Percentiles rank a stretch among this genome's conserved stretches.
These are phyloP conservation scores for Saccharomycopsis oosterbeekiorum DNA, from an alignment of 805 yeast genomes.

Conservation along the genomic window DNA sequence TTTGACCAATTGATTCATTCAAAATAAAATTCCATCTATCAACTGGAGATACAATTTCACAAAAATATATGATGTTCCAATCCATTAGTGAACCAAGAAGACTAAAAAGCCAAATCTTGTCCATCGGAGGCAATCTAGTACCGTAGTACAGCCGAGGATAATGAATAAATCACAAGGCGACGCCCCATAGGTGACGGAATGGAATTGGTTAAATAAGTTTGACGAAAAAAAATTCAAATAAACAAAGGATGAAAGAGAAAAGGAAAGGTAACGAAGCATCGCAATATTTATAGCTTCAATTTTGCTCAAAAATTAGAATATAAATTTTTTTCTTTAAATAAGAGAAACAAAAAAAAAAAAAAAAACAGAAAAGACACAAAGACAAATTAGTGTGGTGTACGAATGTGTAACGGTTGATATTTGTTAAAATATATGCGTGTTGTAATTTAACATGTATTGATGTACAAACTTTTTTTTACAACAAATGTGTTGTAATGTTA, in stretches of 20 bases:
- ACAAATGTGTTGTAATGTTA: background rate
- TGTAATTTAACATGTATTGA: too few relatives aligned
- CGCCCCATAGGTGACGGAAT: background rate
- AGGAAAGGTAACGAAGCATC: background rate
- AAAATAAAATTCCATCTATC: constrained; percentile 1
- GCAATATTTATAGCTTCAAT: background rate
- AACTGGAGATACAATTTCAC: constrained; percentile 9
- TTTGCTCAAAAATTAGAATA: background rate
- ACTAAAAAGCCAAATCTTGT: background rate
- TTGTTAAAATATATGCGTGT: too few relatives aligned
- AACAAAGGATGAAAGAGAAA: background rate
- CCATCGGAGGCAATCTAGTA: background rate
- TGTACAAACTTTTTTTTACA: too few relatives aligned
- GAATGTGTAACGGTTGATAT: background rate
- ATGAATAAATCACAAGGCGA: background rate
- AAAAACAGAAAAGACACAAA: too few relatives aligned
- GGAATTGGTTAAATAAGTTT: constrained; percentile 1
- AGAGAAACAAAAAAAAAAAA: too few relatives aligned
- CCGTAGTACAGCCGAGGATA: constrained; percentile 1
- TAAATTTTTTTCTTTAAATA: too few relatives aligned
- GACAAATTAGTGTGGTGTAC: background rate
- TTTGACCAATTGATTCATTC: constrained; percentile 4
- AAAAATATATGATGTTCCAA: background rate
- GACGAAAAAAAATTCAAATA: background rate
- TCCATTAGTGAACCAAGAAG: constrained; percentile 1